Evolutionary conservation across 805 yeast species (phyloP).

Genomic region (Kuraishia cidri): DNA sequence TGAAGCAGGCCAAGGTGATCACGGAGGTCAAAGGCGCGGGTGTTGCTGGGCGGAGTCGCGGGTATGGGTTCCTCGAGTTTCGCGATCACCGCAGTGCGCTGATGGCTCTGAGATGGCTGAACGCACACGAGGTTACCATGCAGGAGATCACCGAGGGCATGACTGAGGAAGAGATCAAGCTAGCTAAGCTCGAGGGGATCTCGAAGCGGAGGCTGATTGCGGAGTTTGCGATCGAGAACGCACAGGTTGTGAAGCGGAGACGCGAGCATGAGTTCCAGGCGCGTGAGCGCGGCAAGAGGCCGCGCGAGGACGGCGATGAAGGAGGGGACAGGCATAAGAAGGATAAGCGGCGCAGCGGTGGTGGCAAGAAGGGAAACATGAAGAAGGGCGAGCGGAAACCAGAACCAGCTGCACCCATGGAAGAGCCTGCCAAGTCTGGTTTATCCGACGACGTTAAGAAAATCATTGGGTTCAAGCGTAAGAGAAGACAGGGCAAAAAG

Average conservation of each 20-base stretch:
- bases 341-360: constrained; percentile 10
- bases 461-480: constrained; percentile 63
- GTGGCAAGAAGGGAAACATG: constrained; percentile 32
- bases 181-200: constrained; percentile 42
- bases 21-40: constrained; percentile 89
- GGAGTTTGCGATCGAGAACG: constrained; percentile 94
- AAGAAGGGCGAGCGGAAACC: constrained; percentile 23
- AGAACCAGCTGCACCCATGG: no score
- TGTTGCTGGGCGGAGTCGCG: constrained; percentile 84
- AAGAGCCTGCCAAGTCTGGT: constrained; percentile 21
- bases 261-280: constrained; percentile 15
- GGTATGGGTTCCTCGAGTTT: constrained; percentile 92
- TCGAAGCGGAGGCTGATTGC: constrained; percentile 74
- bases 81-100: constrained; percentile 88
- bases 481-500: constrained; percentile 49
- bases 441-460: constrained; percentile 49
- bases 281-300: constrained; percentile 15
- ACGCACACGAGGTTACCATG: constrained; percentile 76
- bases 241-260: constrained; percentile 88
- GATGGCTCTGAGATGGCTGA: constrained; percentile 96
- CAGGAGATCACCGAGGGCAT: constrained; percentile 69
- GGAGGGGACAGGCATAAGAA: constrained; percentile 9
- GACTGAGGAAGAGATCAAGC: constrained; percentile 55
- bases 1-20: constrained; percentile 87
- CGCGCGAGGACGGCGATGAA: constrained; percentile 12